A percentile compares a stretch with the other conserved stretches of the same genome.
These are phyloP conservation scores for Mycocentrospora acerina DNA, from an alignment of 2,329 filamentous ascomycete genomes.

Conservation along the genomic window DNA sequence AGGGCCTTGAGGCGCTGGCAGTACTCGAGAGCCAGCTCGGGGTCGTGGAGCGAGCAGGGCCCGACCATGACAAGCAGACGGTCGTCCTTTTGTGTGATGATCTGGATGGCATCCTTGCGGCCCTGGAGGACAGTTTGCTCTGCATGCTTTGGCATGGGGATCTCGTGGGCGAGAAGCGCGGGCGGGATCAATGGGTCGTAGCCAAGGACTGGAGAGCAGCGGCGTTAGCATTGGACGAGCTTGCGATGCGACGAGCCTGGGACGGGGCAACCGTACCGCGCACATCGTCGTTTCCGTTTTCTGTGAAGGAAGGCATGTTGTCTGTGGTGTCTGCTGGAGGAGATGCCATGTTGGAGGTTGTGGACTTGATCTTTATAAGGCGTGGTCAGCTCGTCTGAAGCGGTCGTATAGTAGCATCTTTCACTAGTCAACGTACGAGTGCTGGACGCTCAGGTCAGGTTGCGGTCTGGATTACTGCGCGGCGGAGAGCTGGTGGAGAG, in stretches of 20 bases:
- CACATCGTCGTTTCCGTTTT: constrained; percentile 52
- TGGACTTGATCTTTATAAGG: constrained; percentile 17
- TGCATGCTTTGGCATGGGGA: constrained; percentile 65
- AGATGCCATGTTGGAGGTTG: constrained; percentile 12
- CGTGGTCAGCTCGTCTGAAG: constrained; percentile 7
- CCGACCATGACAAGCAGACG: constrained; percentile 92
- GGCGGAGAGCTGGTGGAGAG: no score
- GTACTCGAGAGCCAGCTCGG: constrained; percentile 84
- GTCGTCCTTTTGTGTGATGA: constrained; percentile 78
- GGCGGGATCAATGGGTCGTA: constrained; percentile 93
- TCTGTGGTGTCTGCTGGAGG: constrained; percentile 13
- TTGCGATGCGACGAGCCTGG: not conserved
- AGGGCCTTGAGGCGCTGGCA: constrained; percentile 74
- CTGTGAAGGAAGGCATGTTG: constrained; percentile 32
- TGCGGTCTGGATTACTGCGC: no score
- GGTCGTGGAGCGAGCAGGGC: constrained; percentile 97
- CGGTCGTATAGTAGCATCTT: no score
- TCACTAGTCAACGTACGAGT: no score
- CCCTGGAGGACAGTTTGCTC: constrained; percentile 71
- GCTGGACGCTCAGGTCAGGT: no score
- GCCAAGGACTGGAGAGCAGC: constrained; percentile 67
- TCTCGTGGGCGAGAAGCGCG: constrained; percentile 80
- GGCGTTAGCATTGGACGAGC: constrained; percentile 13
- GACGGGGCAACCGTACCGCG: constrained; percentile 45
- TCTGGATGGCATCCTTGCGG: constrained; percentile 67